These are phyloP conservation scores for Cystofilobasidium ferigula DNA, from an alignment of 768 basidiomycete genomes.

Conservation along the genomic window DNA sequence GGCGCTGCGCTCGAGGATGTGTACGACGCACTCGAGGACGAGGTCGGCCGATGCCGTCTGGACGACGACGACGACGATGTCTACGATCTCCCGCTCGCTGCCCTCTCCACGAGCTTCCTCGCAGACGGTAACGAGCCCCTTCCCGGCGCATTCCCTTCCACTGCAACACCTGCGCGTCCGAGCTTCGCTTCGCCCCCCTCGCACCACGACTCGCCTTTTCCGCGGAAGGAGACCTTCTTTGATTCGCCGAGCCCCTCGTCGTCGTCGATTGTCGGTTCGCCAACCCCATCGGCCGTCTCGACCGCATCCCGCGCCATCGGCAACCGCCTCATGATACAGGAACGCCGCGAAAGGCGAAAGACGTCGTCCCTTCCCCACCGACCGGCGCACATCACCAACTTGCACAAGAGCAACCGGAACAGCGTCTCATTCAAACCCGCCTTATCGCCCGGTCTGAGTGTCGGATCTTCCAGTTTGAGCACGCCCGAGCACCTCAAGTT, in stretches of 20 bases:
- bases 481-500: not conserved
- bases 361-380: not conserved
- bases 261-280: not conserved
- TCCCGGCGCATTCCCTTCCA: too few species aligned
- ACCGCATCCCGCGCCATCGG: conserved; percentile 2
- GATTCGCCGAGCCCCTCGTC: not conserved
- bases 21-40: conserved; percentile 44
- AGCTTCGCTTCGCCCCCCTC: not conserved
- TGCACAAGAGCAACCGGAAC: not conserved
- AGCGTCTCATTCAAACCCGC: not conserved
- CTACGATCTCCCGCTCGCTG: not conserved
- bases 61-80: conserved; percentile 44
- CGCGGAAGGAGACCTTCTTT: not conserved
- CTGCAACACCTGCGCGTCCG: too few species aligned
- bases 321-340: conserved; percentile 16
- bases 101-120: too few species aligned
- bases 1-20: conserved; percentile 40
- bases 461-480: too few species aligned
- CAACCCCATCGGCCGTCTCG: not conserved
- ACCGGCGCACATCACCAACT: not conserved
- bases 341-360: not conserved
- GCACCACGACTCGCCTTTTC: not conserved
- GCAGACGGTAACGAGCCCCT: too few species aligned
- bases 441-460: not conserved
- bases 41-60: conserved; percentile 41